Percentiles rank a stretch among this genome's conserved stretches.
Conservation (phyloP, 345 rosid genomes). For the Corchorus capsularis region DNA sequence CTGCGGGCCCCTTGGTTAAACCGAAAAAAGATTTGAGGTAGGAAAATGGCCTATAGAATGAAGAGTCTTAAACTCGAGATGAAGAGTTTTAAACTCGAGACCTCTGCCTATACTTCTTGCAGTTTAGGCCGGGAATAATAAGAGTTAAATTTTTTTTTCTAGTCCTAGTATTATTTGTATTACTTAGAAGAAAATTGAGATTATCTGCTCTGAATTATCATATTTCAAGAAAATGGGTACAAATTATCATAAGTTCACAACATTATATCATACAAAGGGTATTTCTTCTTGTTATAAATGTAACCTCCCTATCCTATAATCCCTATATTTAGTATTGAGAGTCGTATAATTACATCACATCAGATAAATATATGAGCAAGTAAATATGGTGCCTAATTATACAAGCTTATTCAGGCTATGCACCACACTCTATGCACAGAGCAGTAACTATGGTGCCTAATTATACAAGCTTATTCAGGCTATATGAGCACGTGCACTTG, state of each 20-base stretch:
- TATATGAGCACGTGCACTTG: background rate
- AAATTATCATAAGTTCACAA: conserved; percentile 2
- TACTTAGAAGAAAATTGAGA: no score
- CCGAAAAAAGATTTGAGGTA: no score
- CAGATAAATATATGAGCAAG: background rate
- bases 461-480: background rate
- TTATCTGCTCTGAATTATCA: background rate
- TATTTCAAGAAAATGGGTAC: background rate
- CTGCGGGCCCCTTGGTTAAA: no score
- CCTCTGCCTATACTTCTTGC: no score
- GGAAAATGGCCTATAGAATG: no score
- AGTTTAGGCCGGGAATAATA: no score
- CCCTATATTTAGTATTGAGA: background rate
- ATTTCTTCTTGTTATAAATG: background rate
- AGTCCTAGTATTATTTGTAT: no score
- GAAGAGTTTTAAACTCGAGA: no score
- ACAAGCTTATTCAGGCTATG: conserved; percentile 1
- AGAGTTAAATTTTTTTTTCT: no score
- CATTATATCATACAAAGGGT: background rate
- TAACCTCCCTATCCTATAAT: background rate
- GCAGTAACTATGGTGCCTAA: background rate
- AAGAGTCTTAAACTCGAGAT: no score
- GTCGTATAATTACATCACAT: background rate
- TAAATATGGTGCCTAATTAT: background rate
- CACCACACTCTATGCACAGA: background rate